phyloP scores from a whole-genome alignment of 768 basidiomycete genomes.

The Leucosporidium creatinivorum region DNA sequence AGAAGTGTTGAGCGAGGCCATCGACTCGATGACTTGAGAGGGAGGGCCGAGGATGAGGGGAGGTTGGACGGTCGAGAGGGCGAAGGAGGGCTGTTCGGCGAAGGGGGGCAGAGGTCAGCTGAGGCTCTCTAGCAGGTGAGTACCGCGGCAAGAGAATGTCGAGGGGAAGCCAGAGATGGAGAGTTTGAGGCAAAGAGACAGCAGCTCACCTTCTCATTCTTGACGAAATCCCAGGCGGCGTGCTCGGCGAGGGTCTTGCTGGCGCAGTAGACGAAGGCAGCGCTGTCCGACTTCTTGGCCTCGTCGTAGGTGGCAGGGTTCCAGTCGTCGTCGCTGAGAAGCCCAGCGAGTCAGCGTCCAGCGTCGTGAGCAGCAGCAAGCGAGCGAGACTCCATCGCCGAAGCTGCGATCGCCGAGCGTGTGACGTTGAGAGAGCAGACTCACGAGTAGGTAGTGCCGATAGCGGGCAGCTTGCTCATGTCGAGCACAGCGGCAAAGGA shows the following conservation, averaged over 20 bases:
- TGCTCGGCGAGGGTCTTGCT: conserved; percentile 62
- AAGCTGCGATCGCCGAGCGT: too few species aligned
- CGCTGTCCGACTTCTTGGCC: conserved; percentile 41
- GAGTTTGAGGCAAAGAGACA: not conserved
- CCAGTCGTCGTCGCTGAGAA: conserved; percentile 50
- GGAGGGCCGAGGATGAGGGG: conserved; percentile 20
- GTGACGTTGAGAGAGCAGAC: conserved; percentile 16
- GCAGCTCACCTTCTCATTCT: conserved; percentile 40
- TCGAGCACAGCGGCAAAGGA: conserved; percentile 47
- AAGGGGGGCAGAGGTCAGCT: too few species aligned
- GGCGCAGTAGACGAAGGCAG: conserved; percentile 50
- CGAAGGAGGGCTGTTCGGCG: not conserved
- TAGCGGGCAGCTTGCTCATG: not conserved
- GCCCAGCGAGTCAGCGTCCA: too few species aligned
- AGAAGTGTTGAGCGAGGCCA: conserved; percentile 22
- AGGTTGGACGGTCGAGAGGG: conserved; percentile 7
- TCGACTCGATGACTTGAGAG: conserved; percentile 15
- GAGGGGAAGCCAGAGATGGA: too few species aligned
- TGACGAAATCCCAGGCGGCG: conserved; percentile 52
- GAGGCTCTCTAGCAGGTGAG: too few species aligned
- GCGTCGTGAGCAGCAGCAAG: not conserved
- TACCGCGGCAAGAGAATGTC: too few species aligned
- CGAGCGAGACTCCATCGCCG: too few species aligned
- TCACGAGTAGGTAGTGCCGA: conserved; percentile 30
- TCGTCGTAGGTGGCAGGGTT: conserved; percentile 48